Conservation (phyloP, 345 rosid species). For the Viola odorata region DNA sequence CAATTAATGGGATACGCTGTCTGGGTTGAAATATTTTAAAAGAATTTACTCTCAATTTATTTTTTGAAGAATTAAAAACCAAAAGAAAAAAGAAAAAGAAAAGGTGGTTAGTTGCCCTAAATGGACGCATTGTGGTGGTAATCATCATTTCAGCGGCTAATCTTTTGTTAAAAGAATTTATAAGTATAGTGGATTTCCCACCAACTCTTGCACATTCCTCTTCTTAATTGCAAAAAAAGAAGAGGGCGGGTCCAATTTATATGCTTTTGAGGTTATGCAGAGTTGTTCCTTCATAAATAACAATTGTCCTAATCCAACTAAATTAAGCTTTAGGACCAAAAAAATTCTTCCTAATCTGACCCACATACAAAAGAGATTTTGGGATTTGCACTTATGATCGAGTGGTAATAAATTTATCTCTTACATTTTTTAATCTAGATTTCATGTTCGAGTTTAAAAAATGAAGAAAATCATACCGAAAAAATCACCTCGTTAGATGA, state of each 20-base stretch:
- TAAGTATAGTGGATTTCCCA: slow-evolving; percentile 10
- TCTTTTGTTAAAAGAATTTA: background rate
- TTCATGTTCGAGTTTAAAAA: background rate
- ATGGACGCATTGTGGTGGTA: slow-evolving; percentile 3
- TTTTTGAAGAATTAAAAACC: no score
- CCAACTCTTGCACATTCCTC: slow-evolving; percentile 18
- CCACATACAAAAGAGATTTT: slow-evolving; percentile 21
- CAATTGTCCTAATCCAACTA: slow-evolving; percentile 13
- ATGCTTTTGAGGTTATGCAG: slow-evolving; percentile 18
- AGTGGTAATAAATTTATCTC: no score
- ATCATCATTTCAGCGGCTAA: slow-evolving; percentile 12
- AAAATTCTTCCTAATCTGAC: slow-evolving; percentile 18
- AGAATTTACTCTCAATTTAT: no score
- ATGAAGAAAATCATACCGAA: background rate
- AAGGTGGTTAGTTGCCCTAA: background rate
- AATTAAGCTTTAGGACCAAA: slow-evolving; percentile 21
- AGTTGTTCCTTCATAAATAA: slow-evolving; percentile 9
- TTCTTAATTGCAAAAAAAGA: slow-evolving; percentile 4
- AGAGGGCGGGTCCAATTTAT: slow-evolving; percentile 18
- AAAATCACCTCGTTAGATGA: no score
- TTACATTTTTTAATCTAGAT: slow-evolving; percentile 1
- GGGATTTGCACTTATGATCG: no score
- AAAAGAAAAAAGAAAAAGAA: no score
- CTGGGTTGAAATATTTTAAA: no score
- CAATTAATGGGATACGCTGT: no score